Conservation (phyloP, 1,284 basidiomycete species). For the Marasmius fiardii region DNA sequence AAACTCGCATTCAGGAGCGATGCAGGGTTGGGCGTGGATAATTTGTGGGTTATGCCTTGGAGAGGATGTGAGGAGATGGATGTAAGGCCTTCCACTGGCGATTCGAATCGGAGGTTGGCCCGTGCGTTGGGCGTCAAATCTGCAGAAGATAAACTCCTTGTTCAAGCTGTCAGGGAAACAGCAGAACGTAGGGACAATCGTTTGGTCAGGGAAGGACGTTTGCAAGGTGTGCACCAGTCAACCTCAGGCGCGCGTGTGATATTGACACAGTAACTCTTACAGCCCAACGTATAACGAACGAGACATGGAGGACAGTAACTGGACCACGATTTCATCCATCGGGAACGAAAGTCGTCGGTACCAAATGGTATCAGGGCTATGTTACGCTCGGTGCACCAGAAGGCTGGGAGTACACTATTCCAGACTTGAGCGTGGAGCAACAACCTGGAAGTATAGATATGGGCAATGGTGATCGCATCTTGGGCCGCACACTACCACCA, state of each 20-base stretch:
- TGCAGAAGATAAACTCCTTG: constrained; percentile 46
- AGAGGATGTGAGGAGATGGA: constrained; percentile 58
- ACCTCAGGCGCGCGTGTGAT: background rate
- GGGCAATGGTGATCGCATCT: constrained; percentile 51
- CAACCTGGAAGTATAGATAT: constrained; percentile 28
- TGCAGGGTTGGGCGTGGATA: constrained; percentile 67
- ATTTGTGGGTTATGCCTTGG: constrained; percentile 70
- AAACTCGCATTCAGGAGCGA: constrained; percentile 64
- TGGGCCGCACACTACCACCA: constrained; percentile 52
- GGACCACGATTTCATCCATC: constrained; percentile 69
- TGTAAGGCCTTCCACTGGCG: constrained; percentile 30
- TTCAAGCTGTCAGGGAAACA: constrained; percentile 48
- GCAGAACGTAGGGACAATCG: constrained; percentile 42
- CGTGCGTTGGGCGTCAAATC: constrained; percentile 33
- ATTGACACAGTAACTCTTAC: constrained; percentile 2
- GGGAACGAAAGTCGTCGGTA: constrained; percentile 57
- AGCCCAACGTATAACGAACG: constrained; percentile 69
- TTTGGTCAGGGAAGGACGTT: constrained; percentile 56
- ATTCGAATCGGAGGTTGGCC: constrained; percentile 16
- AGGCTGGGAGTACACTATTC: constrained; percentile 62
- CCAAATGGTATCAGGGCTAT: constrained; percentile 67
- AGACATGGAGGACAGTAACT: constrained; percentile 66
- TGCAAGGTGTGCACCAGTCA: constrained; percentile 46
- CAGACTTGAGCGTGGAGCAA: constrained; percentile 24
- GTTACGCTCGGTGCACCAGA: constrained; percentile 68